phyloP scores from a whole-genome alignment of 768 basidiomycete genomes.

The Rubroboletus pulcherrimus region DNA sequence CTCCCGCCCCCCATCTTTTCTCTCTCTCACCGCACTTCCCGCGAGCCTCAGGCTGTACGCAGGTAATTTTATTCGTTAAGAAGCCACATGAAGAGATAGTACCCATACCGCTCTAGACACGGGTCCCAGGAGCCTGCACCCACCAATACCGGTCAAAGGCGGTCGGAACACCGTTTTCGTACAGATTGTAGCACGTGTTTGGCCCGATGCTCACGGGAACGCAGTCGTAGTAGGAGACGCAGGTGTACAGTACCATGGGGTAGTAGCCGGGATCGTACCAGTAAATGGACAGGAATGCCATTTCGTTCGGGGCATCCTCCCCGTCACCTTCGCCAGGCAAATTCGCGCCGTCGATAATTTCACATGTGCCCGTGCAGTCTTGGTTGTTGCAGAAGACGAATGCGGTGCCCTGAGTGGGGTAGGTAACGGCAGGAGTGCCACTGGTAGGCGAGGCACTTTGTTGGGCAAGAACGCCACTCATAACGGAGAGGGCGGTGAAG shows the following conservation, averaged over 20 bases:
- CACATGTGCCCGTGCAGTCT: not conserved
- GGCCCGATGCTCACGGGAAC: not conserved
- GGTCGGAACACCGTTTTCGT: no score
- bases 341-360: no score
- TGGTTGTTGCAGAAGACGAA: not conserved
- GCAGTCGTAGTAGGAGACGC: not conserved
- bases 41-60: no score
- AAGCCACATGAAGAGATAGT: no score
- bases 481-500: not conserved
- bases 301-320: not conserved
- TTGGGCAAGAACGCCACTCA: not conserved
- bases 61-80: no score
- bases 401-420: not conserved
- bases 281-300: not conserved
- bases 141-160: no score
- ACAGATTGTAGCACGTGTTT: not conserved
- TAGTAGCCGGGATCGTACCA: not conserved
- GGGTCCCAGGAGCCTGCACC: no score
- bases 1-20: no score
- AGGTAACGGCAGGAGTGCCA: not conserved
- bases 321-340: not conserved
- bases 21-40: no score
- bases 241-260: not conserved
- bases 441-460: not conserved
- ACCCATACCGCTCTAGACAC: no score